Evolutionary conservation across 805 yeast species (phyloP).

Genomic region (Peterozyma toletana): DNA sequence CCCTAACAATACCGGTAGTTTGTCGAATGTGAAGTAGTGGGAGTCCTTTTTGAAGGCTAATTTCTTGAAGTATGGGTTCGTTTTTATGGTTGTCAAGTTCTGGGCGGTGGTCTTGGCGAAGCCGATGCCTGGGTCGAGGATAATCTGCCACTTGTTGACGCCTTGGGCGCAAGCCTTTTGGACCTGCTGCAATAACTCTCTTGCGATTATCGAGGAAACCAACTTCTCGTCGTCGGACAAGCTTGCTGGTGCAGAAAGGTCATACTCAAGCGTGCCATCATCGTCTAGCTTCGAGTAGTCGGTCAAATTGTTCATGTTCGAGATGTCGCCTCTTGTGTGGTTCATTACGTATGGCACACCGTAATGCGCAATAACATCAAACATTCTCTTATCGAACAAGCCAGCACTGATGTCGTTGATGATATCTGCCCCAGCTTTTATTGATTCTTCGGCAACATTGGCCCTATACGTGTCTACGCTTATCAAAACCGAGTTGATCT

Average conservation of each 20-base stretch:
- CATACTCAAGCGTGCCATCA: slow-evolving; percentile 14
- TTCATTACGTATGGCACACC: slow-evolving; percentile 76
- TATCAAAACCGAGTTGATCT: slow-evolving; percentile 38
- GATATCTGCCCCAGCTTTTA: slow-evolving; percentile 79
- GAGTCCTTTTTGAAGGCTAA: slow-evolving; percentile 14
- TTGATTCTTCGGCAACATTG: slow-evolving; percentile 60
- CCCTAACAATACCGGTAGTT: slow-evolving; percentile 71
- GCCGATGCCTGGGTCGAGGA: slow-evolving; percentile 93
- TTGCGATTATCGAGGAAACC: slow-evolving; percentile 49
- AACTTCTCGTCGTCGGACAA: slow-evolving; percentile 1
- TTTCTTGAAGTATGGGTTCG: slow-evolving; percentile 36
- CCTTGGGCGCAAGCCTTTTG: slow-evolving; percentile 53
- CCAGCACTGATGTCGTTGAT: slow-evolving; percentile 91
- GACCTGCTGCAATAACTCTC: slow-evolving; percentile 57
- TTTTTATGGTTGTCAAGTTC: slow-evolving; percentile 57
- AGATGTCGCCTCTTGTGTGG: slow-evolving; percentile 80
- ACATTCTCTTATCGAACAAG: slow-evolving; percentile 56
- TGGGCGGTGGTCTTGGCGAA: slow-evolving; percentile 82
- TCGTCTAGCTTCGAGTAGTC: slow-evolving; percentile 35
- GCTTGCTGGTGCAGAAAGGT: neutral
- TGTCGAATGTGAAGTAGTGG: slow-evolving; percentile 34
- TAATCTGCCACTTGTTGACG: slow-evolving; percentile 81
- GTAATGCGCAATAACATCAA: slow-evolving; percentile 56
- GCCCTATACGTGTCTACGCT: slow-evolving; percentile 89
- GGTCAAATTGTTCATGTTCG: slow-evolving; percentile 59